Conservation (phyloP, 2,329 filamentous ascomycete genomes). For the Fusarium sp. region DNA sequence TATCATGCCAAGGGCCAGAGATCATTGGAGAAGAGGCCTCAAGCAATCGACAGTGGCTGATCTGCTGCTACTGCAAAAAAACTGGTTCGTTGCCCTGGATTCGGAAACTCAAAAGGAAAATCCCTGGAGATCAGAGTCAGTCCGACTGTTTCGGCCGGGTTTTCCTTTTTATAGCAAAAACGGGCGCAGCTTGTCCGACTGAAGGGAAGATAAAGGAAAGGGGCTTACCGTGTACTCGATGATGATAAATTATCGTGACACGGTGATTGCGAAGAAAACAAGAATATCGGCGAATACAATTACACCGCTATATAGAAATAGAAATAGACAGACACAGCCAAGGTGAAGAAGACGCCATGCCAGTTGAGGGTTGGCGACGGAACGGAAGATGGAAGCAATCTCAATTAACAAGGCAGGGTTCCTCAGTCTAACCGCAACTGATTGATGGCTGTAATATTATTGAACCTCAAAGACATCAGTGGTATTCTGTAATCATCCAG, state of each 20-base stretch:
- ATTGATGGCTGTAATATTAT: slow-evolving; percentile 1
- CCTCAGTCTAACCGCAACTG: neutral
- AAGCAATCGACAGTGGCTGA: slow-evolving; percentile 11
- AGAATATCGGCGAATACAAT: slow-evolving; percentile 8
- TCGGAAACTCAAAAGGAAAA: slow-evolving; percentile 13
- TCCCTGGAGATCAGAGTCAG: slow-evolving; percentile 13
- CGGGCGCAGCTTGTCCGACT: slow-evolving; percentile 16
- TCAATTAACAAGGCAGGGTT: slow-evolving; percentile 1
- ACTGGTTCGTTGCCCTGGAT: slow-evolving; percentile 15
- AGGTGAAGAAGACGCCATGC: slow-evolving; percentile 5
- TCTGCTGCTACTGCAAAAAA: neutral
- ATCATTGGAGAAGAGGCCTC: slow-evolving; percentile 8
- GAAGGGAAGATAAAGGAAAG: neutral
- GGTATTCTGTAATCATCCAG: neutral
- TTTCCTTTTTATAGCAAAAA: slow-evolving; percentile 29
- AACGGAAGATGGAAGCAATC: slow-evolving; percentile 15
- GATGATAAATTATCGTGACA: neutral
- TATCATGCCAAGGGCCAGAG: slow-evolving; percentile 4
- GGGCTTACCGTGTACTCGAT: neutral
- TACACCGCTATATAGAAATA: slow-evolving; percentile 17
- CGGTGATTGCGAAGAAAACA: neutral
- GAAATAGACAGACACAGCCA: neutral
- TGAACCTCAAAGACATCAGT: neutral
- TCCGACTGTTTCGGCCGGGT: slow-evolving; percentile 8
- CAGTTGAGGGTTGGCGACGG: slow-evolving; percentile 3